Evolutionary conservation across 192 early-diverging fungal genomes (phyloP), one percentile per base, ranked within the genome.

Genomic region (Coemansia sp.): DNA sequence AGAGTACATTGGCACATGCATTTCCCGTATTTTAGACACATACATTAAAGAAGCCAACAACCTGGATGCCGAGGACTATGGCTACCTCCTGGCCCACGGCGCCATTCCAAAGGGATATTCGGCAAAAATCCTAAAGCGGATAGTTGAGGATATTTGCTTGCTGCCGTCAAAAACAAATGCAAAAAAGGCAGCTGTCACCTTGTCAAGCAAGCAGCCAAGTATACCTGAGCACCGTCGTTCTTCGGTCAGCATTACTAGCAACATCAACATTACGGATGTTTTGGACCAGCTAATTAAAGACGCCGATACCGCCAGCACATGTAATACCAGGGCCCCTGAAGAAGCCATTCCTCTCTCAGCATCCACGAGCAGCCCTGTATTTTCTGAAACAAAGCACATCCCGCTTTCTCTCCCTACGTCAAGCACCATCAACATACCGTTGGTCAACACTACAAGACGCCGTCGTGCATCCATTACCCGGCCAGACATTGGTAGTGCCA

Each of bases 51-150:
- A 49, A 17, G 14, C 38, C 30, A 61, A 25, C 29, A 61, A 29
- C 7, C 28, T 61, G 42, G 42, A 48, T 48, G 60, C 42, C 12
- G 60, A 61, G 2, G 60, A 61, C 45, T 22, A 40, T 31, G 45
- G 60, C 38, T 61, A 48, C 29, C 16, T 61, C 22, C 22, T 61
- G 14, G 7, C 42, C 11, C 25, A 61, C 4, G 45, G 22, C 14
- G 22, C 18, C 7, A 49, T 61, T 31, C 59, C 59, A 4, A 60
- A 28, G 40, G 59, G 59, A 0, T 60, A 60, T 12, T 28, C 20
- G 20, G 25, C 40, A 25, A 60, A 60, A 7, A 18, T 60, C 16
- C 59, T 60, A 33, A 60, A 48, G 16, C 17, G 38, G 22, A 29
- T 60, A 4, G 3, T 60, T 10, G 59, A 60, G 8, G 59, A 40